Base-by-base conservation (phyloP, 331 rosid species). In the Spiraea crenata region DNA sequence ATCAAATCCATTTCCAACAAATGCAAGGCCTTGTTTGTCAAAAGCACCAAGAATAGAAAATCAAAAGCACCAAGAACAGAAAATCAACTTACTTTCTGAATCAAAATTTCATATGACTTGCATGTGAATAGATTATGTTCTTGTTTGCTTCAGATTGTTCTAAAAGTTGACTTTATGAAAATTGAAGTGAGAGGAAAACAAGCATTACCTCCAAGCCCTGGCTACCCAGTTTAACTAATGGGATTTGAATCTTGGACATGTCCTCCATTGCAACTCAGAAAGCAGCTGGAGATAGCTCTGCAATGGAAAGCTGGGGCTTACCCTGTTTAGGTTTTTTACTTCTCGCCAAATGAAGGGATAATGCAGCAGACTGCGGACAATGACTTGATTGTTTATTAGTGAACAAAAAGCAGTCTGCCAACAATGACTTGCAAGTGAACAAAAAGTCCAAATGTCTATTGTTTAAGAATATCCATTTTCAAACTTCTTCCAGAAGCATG, bases 171-270 rank as follows among this genome's bases (percentile, higher is more conserved):
- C 17, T 57, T 57, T 20, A 13, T 6, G 14, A 17, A 64, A 17
- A 31, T 25, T n/a, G 12, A 19, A 11, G 37, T 63, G 12, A 19
- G 41, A 37, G 5, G 25, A 37, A 15, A 60, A 52, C 1, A 5
- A 35, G 50, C n/a, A 14, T 64, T 71, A 86, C 92, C 90, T 84
- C 83, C 64, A 89, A 75, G 38, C 96, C 92, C 48, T 83, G 90
- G 56, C 52, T 84, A 16, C 92, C 96, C 72, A 86, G 79, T 71
- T 84, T 84, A 35, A 89, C 84, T 74, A 66, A 73, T 59, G 88
- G 87, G 51, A 89, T 83, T 9, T 55, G 74, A 3, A 77, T 75
- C 41, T 58, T 64, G 13, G 51, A 41, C 7, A 37, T 68, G 15
- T 69, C 72, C 44, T 81, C 88, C 84, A 75, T 82, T 77, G 39